phyloP scores from a whole-genome alignment of 805 yeast genomes.

The Brettanomyces nanus region DNA sequence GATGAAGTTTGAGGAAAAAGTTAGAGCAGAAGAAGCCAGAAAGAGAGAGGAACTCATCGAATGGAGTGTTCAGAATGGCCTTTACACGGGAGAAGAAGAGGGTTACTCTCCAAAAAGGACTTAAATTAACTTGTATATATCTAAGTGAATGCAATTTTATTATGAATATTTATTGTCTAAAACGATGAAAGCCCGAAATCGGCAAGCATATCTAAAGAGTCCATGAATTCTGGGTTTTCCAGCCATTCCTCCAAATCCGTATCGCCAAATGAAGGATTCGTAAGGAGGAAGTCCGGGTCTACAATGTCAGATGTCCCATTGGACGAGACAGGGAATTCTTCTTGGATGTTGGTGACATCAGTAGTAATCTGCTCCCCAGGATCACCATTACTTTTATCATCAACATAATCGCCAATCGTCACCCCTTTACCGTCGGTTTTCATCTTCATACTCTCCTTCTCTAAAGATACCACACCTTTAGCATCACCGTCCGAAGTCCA shows the following conservation, averaged over 20 bases:
- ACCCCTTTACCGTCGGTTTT: neutral
- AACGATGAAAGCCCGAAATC: neutral
- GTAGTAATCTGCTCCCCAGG: neutral
- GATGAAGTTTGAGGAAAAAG: constrained; percentile 23
- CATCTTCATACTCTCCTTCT: neutral
- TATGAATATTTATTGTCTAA: too few relatives aligned
- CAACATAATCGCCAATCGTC: neutral
- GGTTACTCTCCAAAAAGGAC: neutral
- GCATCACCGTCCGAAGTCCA: constrained; percentile 1
- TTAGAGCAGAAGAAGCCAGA: constrained; percentile 24
- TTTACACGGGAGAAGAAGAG: constrained; percentile 24
- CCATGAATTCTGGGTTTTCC: constrained; percentile 8
- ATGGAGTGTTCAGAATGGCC: constrained; percentile 25
- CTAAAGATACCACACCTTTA: neutral
- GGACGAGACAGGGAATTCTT: neutral
- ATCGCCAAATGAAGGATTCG: neutral
- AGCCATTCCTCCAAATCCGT: constrained; percentile 12
- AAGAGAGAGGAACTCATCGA: constrained; percentile 26
- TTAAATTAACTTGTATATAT: neutral
- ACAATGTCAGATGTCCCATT: neutral
- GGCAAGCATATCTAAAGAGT: constrained; percentile 3
- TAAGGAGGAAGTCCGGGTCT: neutral
- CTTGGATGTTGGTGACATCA: neutral
- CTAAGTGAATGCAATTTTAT: neutral
- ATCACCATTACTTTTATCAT: neutral